Base-by-base conservation (phyloP, 495 filamentous ascomycete species). In the Rostrohypoxylon terebratum region DNA sequence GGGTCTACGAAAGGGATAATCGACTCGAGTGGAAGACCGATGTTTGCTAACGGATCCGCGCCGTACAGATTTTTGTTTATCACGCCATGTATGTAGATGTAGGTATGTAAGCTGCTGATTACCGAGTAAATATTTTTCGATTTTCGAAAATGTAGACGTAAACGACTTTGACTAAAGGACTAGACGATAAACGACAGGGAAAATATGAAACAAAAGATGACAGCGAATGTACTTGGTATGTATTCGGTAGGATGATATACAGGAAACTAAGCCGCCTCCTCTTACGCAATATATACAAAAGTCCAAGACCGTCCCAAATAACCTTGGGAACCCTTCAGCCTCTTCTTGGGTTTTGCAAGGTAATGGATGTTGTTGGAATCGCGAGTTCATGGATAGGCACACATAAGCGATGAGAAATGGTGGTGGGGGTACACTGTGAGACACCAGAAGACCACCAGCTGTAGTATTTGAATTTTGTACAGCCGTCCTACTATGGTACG, bases 31-130 rank as follows among this genome's bases (percentile, higher is more conserved):
- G 45, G 23, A 68, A 54, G 36, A 23, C 36, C 44, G 64, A 25
- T 34, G 50, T 63, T 59, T 68, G 53, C 47, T 73, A 54, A 73
- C 64, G 31, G 48, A 63, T 72, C 69, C 38, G 69, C 34, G 58
- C 36, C 50, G 63, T 60, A 18, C 36, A 61, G 42, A 54, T 11
- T 57, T 57, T 72, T n/a, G n/a, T n/a, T 28, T 72, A 72, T 62
- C 16, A 57, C 58, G 36, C 63, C 69, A 72, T 72, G 28, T 28
- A 28, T 28, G n/a, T n/a, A n/a, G n/a, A n/a, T n/a, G n/a, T n/a
- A n/a, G n/a, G 28, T 28, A 28, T 28, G 63, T 58, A 66, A 72
- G 58, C 57, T 38, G 14, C 45, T 38, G 31, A 21, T 8, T 36
- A 36, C 34, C 34, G n/a, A 14, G 4, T n/a, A 13, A 4, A 42